Percentiles rank a stretch among this genome's conserved stretches.
phyloP scores from a whole-genome alignment of 2,329 filamentous ascomycete genomes.

The Penicillium sp. region DNA sequence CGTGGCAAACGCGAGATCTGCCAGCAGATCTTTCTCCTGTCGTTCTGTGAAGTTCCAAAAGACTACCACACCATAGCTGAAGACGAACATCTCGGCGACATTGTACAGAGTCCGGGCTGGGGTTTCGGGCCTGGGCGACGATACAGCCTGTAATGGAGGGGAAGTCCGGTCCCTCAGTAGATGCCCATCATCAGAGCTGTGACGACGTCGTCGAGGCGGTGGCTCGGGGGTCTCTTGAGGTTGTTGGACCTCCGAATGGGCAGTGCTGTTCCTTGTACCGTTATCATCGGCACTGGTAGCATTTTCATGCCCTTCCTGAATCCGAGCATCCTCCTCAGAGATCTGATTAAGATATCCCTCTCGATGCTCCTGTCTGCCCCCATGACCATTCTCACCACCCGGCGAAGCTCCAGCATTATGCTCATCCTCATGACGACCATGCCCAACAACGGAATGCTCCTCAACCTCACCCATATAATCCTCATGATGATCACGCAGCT shows the following conservation, averaged over 20 bases:
- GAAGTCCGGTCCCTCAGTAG: conserved; percentile 30
- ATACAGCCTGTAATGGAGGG: conserved; percentile 55
- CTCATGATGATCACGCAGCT: conserved; percentile 85
- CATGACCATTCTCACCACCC: conserved; percentile 19
- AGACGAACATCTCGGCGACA: conserved; percentile 93
- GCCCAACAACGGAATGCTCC: conserved; percentile 53
- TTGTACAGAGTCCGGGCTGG: conserved; percentile 71
- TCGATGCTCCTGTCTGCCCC: conserved; percentile 15
- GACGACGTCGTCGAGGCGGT: conserved; percentile 27
- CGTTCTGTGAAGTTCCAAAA: conserved; percentile 98
- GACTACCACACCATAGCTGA: conserved; percentile 94
- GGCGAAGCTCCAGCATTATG: conserved; percentile 33
- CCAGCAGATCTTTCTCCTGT: conserved; percentile 95
- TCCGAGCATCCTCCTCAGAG: conserved; percentile 23
- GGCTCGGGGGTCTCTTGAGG: conserved; percentile 21
- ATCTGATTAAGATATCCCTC: conserved; percentile 23
- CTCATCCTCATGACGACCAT: conserved; percentile 39
- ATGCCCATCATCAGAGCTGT: conserved; percentile 34
- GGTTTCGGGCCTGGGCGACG: conserved; percentile 35
- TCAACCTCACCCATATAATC: conserved; percentile 78
- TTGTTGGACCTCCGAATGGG: conserved; percentile 12
- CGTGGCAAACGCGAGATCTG: conserved; percentile 85
- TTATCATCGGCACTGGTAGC: conserved; percentile 12
- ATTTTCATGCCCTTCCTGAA: conserved; percentile 18
- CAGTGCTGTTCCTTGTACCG: conserved; percentile 3